A percentile compares a stretch with the other conserved stretches of the same genome.
phyloP scores from a whole-genome alignment of 108 stramenopile species.

The Asterionellopsis glacialis region DNA sequence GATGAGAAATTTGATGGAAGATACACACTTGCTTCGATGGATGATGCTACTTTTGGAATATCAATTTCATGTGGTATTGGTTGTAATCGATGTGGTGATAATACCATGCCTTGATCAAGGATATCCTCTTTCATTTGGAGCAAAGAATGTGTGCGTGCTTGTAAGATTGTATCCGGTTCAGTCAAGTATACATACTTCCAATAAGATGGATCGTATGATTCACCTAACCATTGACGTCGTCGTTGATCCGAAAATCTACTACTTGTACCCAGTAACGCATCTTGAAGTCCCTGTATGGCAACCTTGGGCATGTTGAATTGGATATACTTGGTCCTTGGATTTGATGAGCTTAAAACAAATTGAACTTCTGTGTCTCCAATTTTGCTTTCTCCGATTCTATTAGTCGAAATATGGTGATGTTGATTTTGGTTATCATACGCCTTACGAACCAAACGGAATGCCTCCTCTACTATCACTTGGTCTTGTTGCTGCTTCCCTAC shows the following conservation, averaged over 20 bases:
- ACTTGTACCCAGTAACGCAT: slow-evolving; percentile 9
- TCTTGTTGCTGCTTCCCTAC: slow-evolving; percentile 13
- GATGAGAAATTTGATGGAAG: neutral
- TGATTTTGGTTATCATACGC: neutral
- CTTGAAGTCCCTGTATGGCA: slow-evolving; percentile 27
- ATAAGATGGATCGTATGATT: neutral
- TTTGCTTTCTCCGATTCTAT: neutral
- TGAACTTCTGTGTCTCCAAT: neutral
- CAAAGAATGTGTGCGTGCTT: slow-evolving; percentile 18
- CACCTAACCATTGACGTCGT: slow-evolving; percentile 24
- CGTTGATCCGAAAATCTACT: neutral
- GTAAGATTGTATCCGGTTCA: slow-evolving; percentile 38
- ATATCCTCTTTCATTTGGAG: slow-evolving; percentile 8
- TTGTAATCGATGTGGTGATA: slow-evolving; percentile 43
- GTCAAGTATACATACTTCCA: slow-evolving; percentile 43
- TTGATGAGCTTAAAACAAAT: slow-evolving; percentile 6
- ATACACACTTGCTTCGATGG: neutral
- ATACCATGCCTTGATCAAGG: slow-evolving; percentile 19
- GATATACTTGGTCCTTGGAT: neutral
- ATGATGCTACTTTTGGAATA: slow-evolving; percentile 15
- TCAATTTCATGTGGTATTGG: slow-evolving; percentile 36
- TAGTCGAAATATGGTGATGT: neutral
- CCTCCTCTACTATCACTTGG: no score
- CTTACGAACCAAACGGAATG: no score
- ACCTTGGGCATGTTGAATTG: slow-evolving; percentile 21